A percentile compares a stretch with the other conserved stretches of the same genome.
phyloP scores from a whole-genome alignment of 83 land plant species.

The Thuja plicata region DNA sequence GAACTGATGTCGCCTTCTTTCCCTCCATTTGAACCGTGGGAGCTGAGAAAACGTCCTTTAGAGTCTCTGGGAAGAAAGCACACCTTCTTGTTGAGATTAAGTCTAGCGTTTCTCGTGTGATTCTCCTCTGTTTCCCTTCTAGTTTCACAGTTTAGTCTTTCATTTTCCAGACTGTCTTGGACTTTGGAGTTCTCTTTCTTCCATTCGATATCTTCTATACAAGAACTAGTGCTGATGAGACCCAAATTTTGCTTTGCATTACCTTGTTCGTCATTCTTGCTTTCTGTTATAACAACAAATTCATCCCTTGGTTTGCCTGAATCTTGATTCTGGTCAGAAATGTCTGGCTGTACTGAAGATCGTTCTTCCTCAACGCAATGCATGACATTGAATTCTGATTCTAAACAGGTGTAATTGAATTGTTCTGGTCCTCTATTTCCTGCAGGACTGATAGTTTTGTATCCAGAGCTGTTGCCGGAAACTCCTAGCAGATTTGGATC shows the following conservation, averaged over 20 bases:
- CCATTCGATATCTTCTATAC: background rate
- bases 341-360: background rate
- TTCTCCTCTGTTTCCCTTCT: background rate
- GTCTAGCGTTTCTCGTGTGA: background rate
- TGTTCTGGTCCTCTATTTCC: background rate
- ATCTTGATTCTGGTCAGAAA: background rate
- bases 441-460: background rate
- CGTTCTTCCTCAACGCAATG: background rate
- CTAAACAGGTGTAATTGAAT: background rate
- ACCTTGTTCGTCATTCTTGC: background rate
- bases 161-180: background rate
- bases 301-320: background rate
- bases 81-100: background rate
- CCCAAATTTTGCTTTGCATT: background rate
- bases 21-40: background rate
- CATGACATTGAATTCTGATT: background rate
- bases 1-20: background rate
- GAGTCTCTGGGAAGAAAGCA: constrained; percentile 5
- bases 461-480: background rate
- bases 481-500: background rate
- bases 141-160: background rate
- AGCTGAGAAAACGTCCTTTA: constrained; percentile 5
- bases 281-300: background rate
- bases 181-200: background rate
- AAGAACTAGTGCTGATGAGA: background rate